These are phyloP conservation scores for Lachnellula arida DNA, from an alignment of 2,329 filamentous ascomycete genomes.

Conservation along the genomic window DNA sequence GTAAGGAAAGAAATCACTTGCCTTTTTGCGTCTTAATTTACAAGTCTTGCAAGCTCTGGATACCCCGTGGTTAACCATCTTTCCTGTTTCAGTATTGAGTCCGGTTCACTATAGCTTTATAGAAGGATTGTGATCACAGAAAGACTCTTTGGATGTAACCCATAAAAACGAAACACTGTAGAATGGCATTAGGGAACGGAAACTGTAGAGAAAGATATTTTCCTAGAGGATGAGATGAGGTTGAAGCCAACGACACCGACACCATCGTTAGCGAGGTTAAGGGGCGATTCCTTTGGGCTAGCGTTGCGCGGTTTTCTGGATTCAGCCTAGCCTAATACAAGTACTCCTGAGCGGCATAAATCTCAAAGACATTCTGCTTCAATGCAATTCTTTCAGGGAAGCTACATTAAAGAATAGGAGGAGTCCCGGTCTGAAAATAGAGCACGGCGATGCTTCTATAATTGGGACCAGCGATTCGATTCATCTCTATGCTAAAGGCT, in stretches of 20 bases:
- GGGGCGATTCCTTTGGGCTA: not conserved
- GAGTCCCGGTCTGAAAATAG: no score
- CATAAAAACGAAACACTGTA: not conserved
- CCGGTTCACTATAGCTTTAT: not conserved
- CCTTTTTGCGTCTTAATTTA: constrained; percentile 20
- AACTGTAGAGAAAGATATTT: not conserved
- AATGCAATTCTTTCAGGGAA: no score
- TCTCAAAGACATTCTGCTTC: no score
- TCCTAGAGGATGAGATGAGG: not conserved
- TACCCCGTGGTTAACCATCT: constrained; percentile 13
- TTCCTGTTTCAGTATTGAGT: not conserved
- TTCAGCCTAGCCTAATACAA: not conserved
- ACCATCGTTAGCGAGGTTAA: not conserved
- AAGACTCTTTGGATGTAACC: not conserved
- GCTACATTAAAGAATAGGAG: no score
- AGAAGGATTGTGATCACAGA: not conserved
- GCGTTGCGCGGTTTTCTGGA: not conserved
- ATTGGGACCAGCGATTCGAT: no score
- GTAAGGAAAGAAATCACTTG: not conserved
- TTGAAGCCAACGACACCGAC: not conserved
- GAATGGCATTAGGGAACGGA: not conserved
- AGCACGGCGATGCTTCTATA: no score
- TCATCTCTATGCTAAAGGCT: no score
- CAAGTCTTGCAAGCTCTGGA: constrained; percentile 20
- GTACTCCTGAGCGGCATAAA: no score